Evolutionary conservation across 306 rosid genomes (phyloP), one percentile per base, ranked within the genome.

Genomic region (Dicorynia guianensis): DNA sequence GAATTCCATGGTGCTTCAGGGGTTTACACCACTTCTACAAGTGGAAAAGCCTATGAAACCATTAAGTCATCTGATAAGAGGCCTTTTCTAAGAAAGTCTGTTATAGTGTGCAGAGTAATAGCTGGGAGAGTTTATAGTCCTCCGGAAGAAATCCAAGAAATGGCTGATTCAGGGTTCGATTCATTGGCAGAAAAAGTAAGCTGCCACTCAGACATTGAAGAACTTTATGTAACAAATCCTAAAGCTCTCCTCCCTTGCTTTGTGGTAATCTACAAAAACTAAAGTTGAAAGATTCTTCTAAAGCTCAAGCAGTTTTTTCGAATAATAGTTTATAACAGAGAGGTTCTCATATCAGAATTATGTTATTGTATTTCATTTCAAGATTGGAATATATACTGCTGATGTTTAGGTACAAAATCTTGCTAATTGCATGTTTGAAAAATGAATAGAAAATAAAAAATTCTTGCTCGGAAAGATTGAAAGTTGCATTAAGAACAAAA

Each of bases 91-190:
- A 87, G 84, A 52, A 89, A 76, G 55, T 78, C 87, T 54, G 60
- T 90, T 17, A 54, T 85, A 63, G 82, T 90, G 74, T 90, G 96
- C 69, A 83, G 91, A 73, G 93, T 90, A n/a, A 76, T 88, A 36
- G 96, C 91, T 14, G 96, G 96, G 11, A 85, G 79, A 72, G 72
- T 85, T 47, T 46, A 62, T 13, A 58, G 49, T n/a, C 76, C 65
- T 63, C 6, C 38, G 65, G 74, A 73, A 30, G 80, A 84, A 67
- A 66, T 67, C 5, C 68, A 79, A 65, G 87, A 77, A 56, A 71
- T 33, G 11, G 11, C 8, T 34, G 76, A 61, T 56, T 70, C 69
- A 8, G 77, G 48, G 67, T 86, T 83, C 61, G 86, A 87, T 69
- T 86, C 90, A 36, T 80, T 88, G 76, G 84, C 76, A 56, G 52